These are phyloP conservation scores for Phytophthora lateralis DNA, from an alignment of 352 stramenopile species.

Conservation along the genomic window DNA sequence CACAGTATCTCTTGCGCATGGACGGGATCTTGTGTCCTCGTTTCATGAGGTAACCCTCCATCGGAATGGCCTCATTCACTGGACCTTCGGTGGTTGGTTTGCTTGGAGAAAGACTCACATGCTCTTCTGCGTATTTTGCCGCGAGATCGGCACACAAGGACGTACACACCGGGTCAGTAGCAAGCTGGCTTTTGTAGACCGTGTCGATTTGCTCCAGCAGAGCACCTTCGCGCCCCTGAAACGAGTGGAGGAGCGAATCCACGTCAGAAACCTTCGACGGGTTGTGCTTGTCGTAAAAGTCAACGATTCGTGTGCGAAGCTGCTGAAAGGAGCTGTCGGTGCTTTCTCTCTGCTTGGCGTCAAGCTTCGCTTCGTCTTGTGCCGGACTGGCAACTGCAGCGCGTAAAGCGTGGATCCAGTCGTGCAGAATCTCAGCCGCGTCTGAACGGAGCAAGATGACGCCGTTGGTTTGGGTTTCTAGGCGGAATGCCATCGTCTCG, in stretches of 20 bases:
- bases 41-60: conserved; percentile 83
- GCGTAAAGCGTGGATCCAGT: conserved; percentile 41
- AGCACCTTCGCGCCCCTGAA: conserved; percentile 53
- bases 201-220: conserved; percentile 67
- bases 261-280: conserved; percentile 88
- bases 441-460: conserved; percentile 44
- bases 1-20: conserved; percentile 79
- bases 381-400: conserved; percentile 22
- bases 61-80: conserved; percentile 38
- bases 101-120: not conserved
- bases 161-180: conserved; percentile 36
- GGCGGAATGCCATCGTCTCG: conserved; percentile 37
- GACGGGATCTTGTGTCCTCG: conserved; percentile 72
- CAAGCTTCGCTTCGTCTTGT: not conserved
- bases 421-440: conserved; percentile 29
- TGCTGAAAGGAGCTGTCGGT: conserved; percentile 16
- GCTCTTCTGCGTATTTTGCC: conserved; percentile 18
- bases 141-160: conserved; percentile 34
- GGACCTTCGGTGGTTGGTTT: not conserved
- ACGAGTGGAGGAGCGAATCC: conserved; percentile 55
- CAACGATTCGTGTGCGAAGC: conserved; percentile 54
- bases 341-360: conserved; percentile 10
- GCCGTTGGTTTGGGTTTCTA: conserved; percentile 49
- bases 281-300: conserved; percentile 91
- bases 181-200: conserved; percentile 63